A percentile compares a stretch with the other conserved stretches of the same genome.
These are phyloP conservation scores for Volvox carteri DNA, from an alignment of 163 green algal species.

Conservation along the genomic window DNA sequence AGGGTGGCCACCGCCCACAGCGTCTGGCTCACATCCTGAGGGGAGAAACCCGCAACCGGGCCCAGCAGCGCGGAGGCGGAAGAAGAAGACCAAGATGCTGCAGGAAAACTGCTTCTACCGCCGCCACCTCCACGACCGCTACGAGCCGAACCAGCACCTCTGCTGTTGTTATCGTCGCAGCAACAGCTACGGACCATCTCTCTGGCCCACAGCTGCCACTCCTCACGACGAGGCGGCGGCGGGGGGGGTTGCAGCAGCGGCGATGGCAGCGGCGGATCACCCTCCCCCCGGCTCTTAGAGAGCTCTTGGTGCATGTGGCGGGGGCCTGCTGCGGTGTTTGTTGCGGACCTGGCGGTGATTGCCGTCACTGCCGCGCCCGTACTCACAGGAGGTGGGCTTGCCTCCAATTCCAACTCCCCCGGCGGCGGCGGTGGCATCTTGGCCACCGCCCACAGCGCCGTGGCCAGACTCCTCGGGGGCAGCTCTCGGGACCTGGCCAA, in stretches of 20 bases:
- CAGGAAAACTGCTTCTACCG: no score
- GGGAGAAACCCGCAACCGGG: background rate
- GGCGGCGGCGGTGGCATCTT: slow-evolving; percentile 5
- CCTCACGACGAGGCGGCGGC: background rate
- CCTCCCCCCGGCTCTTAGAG: no score
- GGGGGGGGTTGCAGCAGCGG: no score
- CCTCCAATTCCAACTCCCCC: background rate
- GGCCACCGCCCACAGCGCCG: slow-evolving; percentile 43
- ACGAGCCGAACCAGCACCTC: background rate
- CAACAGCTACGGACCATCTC: slow-evolving; percentile 15
- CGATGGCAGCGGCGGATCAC: no score
- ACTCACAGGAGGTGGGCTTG: background rate
- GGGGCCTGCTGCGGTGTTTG: no score
- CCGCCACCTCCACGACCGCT: no score
- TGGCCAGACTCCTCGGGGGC: slow-evolving; percentile 23
- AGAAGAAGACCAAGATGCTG: no score
- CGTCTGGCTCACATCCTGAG: slow-evolving; percentile 39
- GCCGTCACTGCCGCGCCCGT: no score
- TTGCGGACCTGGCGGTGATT: no score
- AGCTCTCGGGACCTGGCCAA: slow-evolving; percentile 38
- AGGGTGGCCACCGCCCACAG: slow-evolving; percentile 43
- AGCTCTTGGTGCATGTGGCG: no score
- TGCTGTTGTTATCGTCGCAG: background rate
- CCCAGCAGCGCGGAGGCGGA: background rate
- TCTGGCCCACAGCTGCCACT: background rate